Conservation (phyloP, 441 rosid genomes). For the Manihot esculenta region DNA sequence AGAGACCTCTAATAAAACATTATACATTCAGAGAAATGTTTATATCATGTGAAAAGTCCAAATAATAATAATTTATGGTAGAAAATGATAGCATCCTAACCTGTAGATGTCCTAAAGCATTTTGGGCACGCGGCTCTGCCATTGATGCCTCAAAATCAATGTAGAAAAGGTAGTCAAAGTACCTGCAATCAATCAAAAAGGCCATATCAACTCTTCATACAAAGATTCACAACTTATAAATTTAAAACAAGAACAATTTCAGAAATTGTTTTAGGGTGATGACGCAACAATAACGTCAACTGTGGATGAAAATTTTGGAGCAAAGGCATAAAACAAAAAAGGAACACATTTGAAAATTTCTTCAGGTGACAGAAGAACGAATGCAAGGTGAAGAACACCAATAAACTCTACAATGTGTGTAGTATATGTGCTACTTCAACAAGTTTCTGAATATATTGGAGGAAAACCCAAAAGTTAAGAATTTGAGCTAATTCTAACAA, state of each 20-base stretch:
- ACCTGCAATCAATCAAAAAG: slow-evolving; percentile 37
- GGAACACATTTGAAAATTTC: neutral
- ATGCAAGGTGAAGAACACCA: neutral
- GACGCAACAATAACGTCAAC: neutral
- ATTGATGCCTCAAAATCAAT: slow-evolving; percentile 70
- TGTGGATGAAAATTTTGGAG: neutral
- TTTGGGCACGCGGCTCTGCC: slow-evolving; percentile 67
- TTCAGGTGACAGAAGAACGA: neutral
- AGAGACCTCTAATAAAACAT: neutral
- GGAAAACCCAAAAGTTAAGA: neutral
- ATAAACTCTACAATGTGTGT: neutral
- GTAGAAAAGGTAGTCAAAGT: slow-evolving; percentile 62
- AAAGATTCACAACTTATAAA: neutral
- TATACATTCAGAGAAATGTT: neutral
- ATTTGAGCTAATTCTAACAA: neutral
- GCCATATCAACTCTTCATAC: neutral
- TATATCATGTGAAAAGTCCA: neutral
- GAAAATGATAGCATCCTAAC: slow-evolving; percentile 23
- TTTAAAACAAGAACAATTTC: neutral
- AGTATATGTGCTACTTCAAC: no score
- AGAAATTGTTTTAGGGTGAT: neutral
- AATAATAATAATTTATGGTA: neutral
- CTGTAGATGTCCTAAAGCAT: slow-evolving; percentile 62
- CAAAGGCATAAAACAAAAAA: neutral
- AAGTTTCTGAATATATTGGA: neutral